Base-by-base conservation (phyloP, 306 rosid genomes). In the Trifolium repens region DNA sequence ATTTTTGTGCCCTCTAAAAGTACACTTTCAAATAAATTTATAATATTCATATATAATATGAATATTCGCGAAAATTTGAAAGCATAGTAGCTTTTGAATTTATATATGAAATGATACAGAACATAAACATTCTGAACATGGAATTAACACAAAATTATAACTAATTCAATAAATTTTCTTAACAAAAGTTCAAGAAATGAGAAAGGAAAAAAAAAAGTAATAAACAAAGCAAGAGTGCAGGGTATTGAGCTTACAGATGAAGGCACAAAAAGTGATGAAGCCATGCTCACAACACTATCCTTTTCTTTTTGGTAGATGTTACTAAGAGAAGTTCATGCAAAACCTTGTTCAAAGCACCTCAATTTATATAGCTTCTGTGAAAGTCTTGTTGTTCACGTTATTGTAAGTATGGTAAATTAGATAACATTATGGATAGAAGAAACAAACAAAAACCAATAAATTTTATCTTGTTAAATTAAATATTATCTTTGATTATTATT, bases 201-300 rank as follows among this genome's bases (percentile, higher is more conserved):
- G 1, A 47, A 14, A 30, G 40, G 40, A 59, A 24, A 24, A 42
- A 61, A 75, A 61, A 8, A 55, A 55, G 8, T 35, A 67, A 13
- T 11, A 7, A 7, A 40, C 0, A 44, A 44, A 4, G 2, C 5
- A 44, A 46, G 52, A 46, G 0, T 44, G 68, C 2, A 66, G 17
- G 52, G 49, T 2, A 64, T 24, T 60, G 52, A 30, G 67, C 84
- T 84, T 84, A 94, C 99, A 80, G 91, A 85, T 69, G 97, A 89
- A 83, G 96, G 97, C 46, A 85, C 91, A 14, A 91, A 88, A 81
- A 82, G 80, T 78, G 98, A 83, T 84, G 96, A 85, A 84, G 93
- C 91, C 99, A 94, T 94, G 86, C 86, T 71, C 6, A 80, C 80
- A 87, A 81, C 79, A 68, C 39, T 71, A 13, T 53, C 7, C 5